Conservation (phyloP, 129 eudicot species). For the Flaveria robusta region DNA sequence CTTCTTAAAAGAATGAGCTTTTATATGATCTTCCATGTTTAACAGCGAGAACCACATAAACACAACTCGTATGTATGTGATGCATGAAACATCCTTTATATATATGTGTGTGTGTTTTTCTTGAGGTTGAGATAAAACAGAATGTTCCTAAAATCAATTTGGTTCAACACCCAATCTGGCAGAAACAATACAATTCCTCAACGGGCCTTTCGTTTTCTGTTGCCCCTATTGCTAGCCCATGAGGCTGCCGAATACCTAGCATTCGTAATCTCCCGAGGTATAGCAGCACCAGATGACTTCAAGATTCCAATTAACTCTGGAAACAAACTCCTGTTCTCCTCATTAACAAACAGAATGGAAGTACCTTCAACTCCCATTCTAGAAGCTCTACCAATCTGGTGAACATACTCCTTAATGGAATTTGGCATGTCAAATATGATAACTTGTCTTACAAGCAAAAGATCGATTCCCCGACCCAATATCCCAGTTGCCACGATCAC, state of each 20-base stretch:
- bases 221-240: constrained; percentile 35
- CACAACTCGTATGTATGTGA: no score
- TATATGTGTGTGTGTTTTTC: no score
- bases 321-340: constrained; percentile 66
- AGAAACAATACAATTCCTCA: constrained; percentile 26
- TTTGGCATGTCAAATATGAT: constrained; percentile 93
- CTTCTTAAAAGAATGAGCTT: no score
- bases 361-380: constrained; percentile 84
- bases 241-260: constrained; percentile 45
- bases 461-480: constrained; percentile 88
- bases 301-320: constrained; percentile 69
- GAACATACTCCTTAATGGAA: constrained; percentile 87
- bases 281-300: constrained; percentile 70
- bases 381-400: constrained; percentile 88
- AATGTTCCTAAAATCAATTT: constrained; percentile 7
- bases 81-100: no score
- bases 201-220: constrained; percentile 61
- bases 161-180: constrained; percentile 4
- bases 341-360: constrained; percentile 71
- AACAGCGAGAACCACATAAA: no score
- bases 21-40: no score
- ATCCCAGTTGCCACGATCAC: constrained; percentile 92
- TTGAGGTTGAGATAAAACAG: background rate
- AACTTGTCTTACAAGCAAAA: constrained; percentile 76
- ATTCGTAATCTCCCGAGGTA: constrained; percentile 81